Percentiles rank a stretch among this genome's conserved stretches.
Conservation (phyloP, 129 eudicot species). For the Dittrichia graveolens region DNA sequence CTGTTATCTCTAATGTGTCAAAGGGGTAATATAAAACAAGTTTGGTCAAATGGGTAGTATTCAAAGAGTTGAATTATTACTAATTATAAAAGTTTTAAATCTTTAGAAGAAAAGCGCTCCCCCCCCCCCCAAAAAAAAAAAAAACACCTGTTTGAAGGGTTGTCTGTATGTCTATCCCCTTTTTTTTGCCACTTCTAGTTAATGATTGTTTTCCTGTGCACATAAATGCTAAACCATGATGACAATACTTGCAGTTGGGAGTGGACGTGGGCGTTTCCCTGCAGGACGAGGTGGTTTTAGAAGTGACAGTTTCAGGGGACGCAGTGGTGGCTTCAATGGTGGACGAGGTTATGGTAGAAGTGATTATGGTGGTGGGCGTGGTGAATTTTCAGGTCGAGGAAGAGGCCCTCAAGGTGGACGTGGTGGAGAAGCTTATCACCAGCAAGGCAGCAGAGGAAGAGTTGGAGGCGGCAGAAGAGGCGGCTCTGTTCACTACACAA, state of each 20-base stretch:
- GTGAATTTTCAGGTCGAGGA: constrained; percentile 56
- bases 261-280: constrained; percentile 47
- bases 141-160: neutral
- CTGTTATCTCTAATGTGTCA: no score
- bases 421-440: constrained; percentile 50
- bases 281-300: constrained; percentile 64
- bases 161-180: neutral
- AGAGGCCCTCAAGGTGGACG: constrained; percentile 55
- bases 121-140: no score
- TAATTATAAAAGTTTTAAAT: neutral
- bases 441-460: constrained; percentile 60
- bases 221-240: constrained; percentile 2
- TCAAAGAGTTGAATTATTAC: neutral
- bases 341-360: constrained; percentile 69
- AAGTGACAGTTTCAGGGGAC: constrained; percentile 60
- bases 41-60: no score
- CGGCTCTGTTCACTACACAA: constrained; percentile 37
- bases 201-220: neutral
- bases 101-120: no score
- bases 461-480: constrained; percentile 57
- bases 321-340: constrained; percentile 61
- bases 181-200: neutral
- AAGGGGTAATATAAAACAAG: no score
- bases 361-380: constrained; percentile 59
- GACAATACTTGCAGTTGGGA: constrained; percentile 47